Percentiles rank a stretch among this genome's conserved stretches.
Conservation (phyloP, 495 filamentous ascomycete species). For the Penicillium waksmanii region DNA sequence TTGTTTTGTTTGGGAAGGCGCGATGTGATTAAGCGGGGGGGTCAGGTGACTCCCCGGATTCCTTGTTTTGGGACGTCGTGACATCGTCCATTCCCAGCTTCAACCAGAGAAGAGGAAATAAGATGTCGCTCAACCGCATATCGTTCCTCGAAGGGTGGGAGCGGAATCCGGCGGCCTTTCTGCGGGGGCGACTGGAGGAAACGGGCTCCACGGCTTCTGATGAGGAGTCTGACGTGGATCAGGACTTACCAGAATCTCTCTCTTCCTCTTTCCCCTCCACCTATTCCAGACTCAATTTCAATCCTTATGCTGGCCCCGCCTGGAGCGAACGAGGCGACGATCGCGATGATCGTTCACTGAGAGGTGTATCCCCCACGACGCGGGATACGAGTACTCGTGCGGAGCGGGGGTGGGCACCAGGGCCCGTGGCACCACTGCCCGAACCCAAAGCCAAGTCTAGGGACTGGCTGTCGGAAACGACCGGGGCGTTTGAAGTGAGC, state of each 20-base stretch:
- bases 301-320: constrained; percentile 47
- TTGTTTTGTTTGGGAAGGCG: neutral
- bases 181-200: constrained; percentile 27
- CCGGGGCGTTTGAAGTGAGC: constrained; percentile 72
- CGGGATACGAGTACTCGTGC: constrained; percentile 20
- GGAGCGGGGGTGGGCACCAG: constrained; percentile 12
- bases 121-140: constrained; percentile 40
- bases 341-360: constrained; percentile 36
- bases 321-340: constrained; percentile 42
- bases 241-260: constrained; percentile 42
- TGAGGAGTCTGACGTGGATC: constrained; percentile 33
- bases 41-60: constrained; percentile 9
- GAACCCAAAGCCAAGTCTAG: constrained; percentile 15
- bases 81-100: neutral
- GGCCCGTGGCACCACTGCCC: constrained; percentile 2
- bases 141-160: constrained; percentile 52
- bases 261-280: constrained; percentile 50
- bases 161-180: constrained; percentile 41
- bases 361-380: constrained; percentile 27
- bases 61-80: neutral
- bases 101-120: neutral
- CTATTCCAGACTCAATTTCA: constrained; percentile 48
- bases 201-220: constrained; percentile 24
- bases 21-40: neutral
- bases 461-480: constrained; percentile 44